Percentiles rank a stretch among this genome's conserved stretches.
Conservation (phyloP, 805 yeast species). For the Ogataea pini region DNA sequence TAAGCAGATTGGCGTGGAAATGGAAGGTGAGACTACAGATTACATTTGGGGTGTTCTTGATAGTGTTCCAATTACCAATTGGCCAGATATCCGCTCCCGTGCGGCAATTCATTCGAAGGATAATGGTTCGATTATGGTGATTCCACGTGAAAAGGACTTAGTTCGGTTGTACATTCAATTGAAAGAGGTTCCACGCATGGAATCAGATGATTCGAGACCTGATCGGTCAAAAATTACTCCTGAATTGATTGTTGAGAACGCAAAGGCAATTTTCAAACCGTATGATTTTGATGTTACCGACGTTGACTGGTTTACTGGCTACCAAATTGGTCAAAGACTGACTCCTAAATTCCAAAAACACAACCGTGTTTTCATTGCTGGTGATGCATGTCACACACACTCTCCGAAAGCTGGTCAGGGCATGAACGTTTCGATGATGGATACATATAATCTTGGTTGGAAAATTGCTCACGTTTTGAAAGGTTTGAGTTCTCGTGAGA, state of each 20-base stretch:
- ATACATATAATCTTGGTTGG: slow-evolving; percentile 35
- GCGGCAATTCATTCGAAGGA: slow-evolving; percentile 37
- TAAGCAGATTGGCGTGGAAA: slow-evolving; percentile 33
- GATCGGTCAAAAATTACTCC: slow-evolving; percentile 38
- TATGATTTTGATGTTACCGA: slow-evolving; percentile 30
- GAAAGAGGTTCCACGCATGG: slow-evolving; percentile 24
- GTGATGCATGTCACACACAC: slow-evolving; percentile 94
- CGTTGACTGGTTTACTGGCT: slow-evolving; percentile 36
- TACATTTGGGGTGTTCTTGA: slow-evolving; percentile 40
- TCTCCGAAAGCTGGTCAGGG: slow-evolving; percentile 97
- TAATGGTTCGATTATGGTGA: slow-evolving; percentile 36
- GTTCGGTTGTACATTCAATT: slow-evolving; percentile 37
- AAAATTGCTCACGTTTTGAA: slow-evolving; percentile 35
- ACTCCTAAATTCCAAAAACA: slow-evolving; percentile 43
- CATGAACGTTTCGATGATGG: slow-evolving; percentile 56
- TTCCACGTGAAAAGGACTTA: slow-evolving; percentile 37
- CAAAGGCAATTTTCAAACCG: slow-evolving; percentile 26
- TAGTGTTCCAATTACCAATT: slow-evolving; percentile 37
- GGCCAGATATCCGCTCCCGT: slow-evolving; percentile 38
- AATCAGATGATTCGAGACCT: slow-evolving; percentile 22
- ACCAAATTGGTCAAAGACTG: slow-evolving; percentile 52
- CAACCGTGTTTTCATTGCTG: slow-evolving; percentile 55
- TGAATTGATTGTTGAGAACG: slow-evolving; percentile 31
- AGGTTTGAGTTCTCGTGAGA: slow-evolving; percentile 28
- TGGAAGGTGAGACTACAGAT: slow-evolving; percentile 39